Percentiles rank a stretch among this genome's conserved stretches.
These are phyloP conservation scores for Magnusiomyces fungicola DNA, from an alignment of 1,139 yeast species.

Conservation along the genomic window DNA sequence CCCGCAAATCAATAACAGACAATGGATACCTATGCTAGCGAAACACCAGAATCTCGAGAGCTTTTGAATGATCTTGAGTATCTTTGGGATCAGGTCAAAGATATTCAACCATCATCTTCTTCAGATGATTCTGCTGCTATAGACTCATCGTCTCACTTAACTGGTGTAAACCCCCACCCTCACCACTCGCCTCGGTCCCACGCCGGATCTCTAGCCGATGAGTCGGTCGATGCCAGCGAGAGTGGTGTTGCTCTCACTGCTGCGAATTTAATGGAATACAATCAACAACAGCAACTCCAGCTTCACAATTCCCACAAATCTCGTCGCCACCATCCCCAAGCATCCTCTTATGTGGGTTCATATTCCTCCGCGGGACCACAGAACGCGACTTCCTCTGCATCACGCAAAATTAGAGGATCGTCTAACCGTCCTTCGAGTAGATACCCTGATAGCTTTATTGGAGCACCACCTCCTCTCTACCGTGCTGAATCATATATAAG, in stretches of 20 bases:
- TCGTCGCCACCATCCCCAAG: background rate
- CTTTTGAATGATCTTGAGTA: conserved; percentile 58
- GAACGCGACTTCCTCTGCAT: no score
- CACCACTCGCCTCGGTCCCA: background rate
- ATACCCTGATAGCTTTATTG: background rate
- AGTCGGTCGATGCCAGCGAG: no score
- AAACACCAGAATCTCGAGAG: conserved; percentile 61
- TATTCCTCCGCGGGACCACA: background rate
- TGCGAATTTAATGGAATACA: background rate
- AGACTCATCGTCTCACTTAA: background rate
- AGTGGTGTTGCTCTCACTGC: background rate
- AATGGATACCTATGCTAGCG: conserved; percentile 63
- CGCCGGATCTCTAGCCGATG: background rate
- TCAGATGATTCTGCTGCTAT: conserved; percentile 3
- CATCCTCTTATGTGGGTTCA: background rate
- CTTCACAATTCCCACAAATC: background rate
- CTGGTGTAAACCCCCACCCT: background rate
- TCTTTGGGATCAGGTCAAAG: conserved; percentile 69
- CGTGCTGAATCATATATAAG: conserved; percentile 5
- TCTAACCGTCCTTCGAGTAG: background rate
- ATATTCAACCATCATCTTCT: conserved; percentile 29
- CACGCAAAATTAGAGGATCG: background rate
- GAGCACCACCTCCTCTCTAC: background rate
- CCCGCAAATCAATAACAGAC: conserved; percentile 37
- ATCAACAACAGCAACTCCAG: background rate